Percentiles rank a stretch among this genome's conserved stretches.
These are phyloP conservation scores for Hygrocybe punicea DNA, from an alignment of 768 basidiomycete genomes.

Conservation along the genomic window DNA sequence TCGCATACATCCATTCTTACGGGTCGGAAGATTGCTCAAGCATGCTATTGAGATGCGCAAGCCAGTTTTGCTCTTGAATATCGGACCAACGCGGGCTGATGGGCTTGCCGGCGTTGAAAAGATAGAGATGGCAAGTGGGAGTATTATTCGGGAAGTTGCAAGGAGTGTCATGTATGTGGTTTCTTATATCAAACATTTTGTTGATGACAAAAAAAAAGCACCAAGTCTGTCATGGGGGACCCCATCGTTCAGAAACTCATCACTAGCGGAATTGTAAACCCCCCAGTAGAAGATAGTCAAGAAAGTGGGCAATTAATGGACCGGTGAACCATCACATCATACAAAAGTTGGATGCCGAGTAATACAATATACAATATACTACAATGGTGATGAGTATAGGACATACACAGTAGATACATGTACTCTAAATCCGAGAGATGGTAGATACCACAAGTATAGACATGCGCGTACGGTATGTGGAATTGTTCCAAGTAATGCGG, in stretches of 20 bases:
- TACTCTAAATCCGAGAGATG: not conserved
- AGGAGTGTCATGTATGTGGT: conserved; percentile 55
- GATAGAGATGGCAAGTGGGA: conserved; percentile 71
- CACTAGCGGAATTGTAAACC: conserved; percentile 53
- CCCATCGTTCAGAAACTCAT: conserved; percentile 44
- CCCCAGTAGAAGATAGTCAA: conserved; percentile 38
- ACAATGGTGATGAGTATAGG: not conserved
- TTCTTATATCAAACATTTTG: conserved; percentile 4
- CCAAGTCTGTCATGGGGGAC: conserved; percentile 30
- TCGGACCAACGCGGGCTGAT: conserved; percentile 89
- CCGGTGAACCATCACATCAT: no score
- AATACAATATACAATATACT: not conserved
- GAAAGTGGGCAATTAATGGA: conserved; percentile 9
- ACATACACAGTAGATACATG: not conserved
- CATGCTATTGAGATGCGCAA: conserved; percentile 73
- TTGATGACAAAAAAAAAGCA: conserved; percentile 10
- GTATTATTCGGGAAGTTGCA: conserved; percentile 67
- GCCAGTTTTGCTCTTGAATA: conserved; percentile 77
- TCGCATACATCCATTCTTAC: not conserved
- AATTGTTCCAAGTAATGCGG: not conserved
- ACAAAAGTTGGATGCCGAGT: no score
- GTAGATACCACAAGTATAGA: not conserved
- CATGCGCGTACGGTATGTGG: not conserved
- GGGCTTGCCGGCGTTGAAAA: conserved; percentile 64
- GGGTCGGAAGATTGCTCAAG: conserved; percentile 60